Conservation (phyloP, 768 basidiomycete species). For the Kwoniella mangroviensis region DNA sequence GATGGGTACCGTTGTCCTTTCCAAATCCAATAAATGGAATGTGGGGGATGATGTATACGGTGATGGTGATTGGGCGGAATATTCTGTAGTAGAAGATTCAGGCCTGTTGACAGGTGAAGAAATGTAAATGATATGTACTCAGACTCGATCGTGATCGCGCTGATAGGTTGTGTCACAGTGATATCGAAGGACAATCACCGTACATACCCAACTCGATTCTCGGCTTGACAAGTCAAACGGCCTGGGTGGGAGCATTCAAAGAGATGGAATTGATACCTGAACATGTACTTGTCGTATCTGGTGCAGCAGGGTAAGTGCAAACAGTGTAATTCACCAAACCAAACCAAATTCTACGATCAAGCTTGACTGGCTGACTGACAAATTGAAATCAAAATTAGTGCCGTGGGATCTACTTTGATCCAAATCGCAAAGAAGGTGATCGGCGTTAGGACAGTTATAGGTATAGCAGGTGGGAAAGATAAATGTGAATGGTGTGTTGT, state of each 20-base stretch:
- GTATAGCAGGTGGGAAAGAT: conserved; percentile 52
- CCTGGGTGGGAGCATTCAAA: conserved; percentile 41
- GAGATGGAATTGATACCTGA: conserved; percentile 44
- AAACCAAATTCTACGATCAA: too few relatives aligned
- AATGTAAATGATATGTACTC: not conserved
- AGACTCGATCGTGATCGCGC: not conserved
- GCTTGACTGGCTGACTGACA: too few relatives aligned
- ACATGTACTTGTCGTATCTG: conserved; percentile 47
- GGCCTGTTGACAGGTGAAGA: conserved; percentile 21
- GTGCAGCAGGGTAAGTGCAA: conserved; percentile 51
- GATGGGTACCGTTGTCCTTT: conserved; percentile 41
- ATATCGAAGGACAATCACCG: conserved; percentile 29
- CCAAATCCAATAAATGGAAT: conserved; percentile 38
- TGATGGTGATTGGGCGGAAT: conserved; percentile 39
- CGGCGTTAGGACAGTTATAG: conserved; percentile 51
- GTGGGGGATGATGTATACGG: conserved; percentile 27
- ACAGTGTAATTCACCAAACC: not conserved
- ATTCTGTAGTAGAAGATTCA: conserved; percentile 33
- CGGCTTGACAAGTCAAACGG: conserved; percentile 47
- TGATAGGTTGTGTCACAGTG: not conserved
- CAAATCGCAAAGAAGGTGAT: conserved; percentile 54
- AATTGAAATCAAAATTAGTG: conserved; percentile 17
- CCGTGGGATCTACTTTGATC: conserved; percentile 35
- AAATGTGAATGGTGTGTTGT: conserved; percentile 51
- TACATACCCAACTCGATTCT: conserved; percentile 30